Evolutionary conservation across 2,329 filamentous ascomycete genomes (phyloP).

Genomic region (Daldinia sp.): DNA sequence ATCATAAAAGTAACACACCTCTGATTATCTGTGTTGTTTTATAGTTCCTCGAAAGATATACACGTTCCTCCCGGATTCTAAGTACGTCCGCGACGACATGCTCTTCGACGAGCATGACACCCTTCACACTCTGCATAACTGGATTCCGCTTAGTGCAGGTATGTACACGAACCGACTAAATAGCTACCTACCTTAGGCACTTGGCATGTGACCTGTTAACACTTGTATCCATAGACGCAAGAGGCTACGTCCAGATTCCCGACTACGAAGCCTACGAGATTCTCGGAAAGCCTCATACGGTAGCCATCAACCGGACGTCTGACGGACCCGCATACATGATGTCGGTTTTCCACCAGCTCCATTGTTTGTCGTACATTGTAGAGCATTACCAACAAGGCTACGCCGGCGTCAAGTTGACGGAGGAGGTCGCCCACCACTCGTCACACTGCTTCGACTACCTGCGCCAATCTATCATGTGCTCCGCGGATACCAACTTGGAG

Average conservation of each 20-base stretch:
- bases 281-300: constrained; percentile 49
- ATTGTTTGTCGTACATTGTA: constrained; percentile 55
- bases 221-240: constrained; percentile 41
- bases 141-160: constrained; percentile 54
- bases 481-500: constrained; percentile 56
- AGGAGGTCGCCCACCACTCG: constrained; percentile 54
- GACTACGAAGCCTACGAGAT: constrained; percentile 48
- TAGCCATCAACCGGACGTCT: constrained; percentile 47
- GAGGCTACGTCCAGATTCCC: constrained; percentile 53
- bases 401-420: constrained; percentile 49
- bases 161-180: not conserved
- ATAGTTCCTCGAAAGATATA: constrained; percentile 54
- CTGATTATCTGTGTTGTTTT: constrained; percentile 21
- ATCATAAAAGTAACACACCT: not conserved
- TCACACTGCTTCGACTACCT: constrained; percentile 57
- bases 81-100: constrained; percentile 53
- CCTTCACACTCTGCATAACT: constrained; percentile 53
- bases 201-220: not conserved
- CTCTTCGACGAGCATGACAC: constrained; percentile 52
- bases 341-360: constrained; percentile 56
- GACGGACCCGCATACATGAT: constrained; percentile 56
- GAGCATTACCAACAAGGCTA: constrained; percentile 54
- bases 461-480: constrained; percentile 55
- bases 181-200: too few relatives aligned
- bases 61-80: constrained; percentile 50